These are phyloP conservation scores for Uronychia setigera DNA, from an alignment of 73 alveolate genomes.

Conservation along the genomic window DNA sequence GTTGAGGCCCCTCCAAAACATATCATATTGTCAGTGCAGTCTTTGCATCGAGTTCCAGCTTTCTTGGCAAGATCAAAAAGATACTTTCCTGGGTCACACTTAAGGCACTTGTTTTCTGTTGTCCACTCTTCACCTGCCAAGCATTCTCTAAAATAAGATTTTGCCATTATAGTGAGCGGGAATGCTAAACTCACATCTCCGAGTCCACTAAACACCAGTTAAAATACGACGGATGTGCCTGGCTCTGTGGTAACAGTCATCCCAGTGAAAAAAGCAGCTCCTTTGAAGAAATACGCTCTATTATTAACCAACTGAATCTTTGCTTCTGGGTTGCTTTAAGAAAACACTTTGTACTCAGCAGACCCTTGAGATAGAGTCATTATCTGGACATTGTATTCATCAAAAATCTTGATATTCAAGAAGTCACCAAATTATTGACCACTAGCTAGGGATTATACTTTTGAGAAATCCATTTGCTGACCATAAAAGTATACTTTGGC, in stretches of 20 bases:
- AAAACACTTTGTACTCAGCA: too few species aligned
- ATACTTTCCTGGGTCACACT: constrained; percentile 20
- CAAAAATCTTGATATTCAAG: too few species aligned
- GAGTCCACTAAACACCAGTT: background rate
- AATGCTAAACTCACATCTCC: too few species aligned
- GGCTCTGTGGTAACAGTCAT: background rate
- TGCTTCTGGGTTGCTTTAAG: too few species aligned
- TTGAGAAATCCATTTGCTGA: too few species aligned
- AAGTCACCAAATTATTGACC: too few species aligned
- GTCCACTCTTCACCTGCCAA: constrained; percentile 40
- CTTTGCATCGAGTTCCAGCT: constrained; percentile 12
- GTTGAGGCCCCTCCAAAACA: constrained; percentile 36
- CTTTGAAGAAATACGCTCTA: background rate
- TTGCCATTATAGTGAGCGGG: background rate
- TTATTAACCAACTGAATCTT: too few species aligned
- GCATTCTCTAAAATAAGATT: constrained; percentile 9
- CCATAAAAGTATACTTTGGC: too few species aligned
- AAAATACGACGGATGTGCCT: background rate
- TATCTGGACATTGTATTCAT: too few species aligned
- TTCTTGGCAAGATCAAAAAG: constrained; percentile 15
- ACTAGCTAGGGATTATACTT: too few species aligned
- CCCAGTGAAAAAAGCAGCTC: background rate
- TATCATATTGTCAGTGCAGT: constrained; percentile 15
- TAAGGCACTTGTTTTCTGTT: constrained; percentile 21
- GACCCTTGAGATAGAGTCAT: too few species aligned